Percentiles rank a stretch among this genome's conserved stretches.
Conservation (phyloP, 257 asterid species). For the Solanum corneliomulleri region DNA sequence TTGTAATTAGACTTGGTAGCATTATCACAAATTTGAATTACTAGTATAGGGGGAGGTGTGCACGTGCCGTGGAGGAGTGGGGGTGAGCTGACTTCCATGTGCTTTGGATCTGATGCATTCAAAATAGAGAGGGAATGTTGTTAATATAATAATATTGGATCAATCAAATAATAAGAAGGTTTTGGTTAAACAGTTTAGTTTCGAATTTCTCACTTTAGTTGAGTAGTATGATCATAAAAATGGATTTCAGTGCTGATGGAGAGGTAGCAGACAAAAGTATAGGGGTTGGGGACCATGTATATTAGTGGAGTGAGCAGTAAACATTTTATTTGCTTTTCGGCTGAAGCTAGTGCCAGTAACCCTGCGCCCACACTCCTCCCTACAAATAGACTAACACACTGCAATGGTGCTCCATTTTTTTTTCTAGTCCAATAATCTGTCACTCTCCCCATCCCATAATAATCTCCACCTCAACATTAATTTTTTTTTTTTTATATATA, state of each 20-base stretch:
- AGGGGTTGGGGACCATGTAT: neutral
- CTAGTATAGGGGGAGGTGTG: conserved; percentile 9
- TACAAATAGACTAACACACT: neutral
- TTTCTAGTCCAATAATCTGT: neutral
- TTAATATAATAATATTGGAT: neutral
- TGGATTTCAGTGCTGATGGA: conserved; percentile 1
- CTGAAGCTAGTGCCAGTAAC: neutral
- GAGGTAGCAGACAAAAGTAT: neutral
- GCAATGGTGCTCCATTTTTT: neutral
- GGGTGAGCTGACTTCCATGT: conserved; percentile 49
- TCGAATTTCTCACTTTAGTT: neutral
- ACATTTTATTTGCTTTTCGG: neutral
- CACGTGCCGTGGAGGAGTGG: conserved; percentile 69
- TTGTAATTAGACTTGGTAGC: neutral
- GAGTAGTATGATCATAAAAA: neutral
- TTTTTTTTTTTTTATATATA: neutral
- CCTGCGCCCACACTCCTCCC: neutral
- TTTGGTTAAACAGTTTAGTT: neutral
- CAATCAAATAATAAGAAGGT: neutral
- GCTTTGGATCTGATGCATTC: conserved; percentile 80
- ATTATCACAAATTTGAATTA: neutral
- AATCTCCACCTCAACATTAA: neutral
- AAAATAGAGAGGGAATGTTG: conserved; percentile 21
- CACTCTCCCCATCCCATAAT: neutral
- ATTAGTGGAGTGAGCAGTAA: neutral